These are phyloP conservation scores for Sporisorium exsertum DNA, from an alignment of 1,284 basidiomycete species.

Conservation along the genomic window DNA sequence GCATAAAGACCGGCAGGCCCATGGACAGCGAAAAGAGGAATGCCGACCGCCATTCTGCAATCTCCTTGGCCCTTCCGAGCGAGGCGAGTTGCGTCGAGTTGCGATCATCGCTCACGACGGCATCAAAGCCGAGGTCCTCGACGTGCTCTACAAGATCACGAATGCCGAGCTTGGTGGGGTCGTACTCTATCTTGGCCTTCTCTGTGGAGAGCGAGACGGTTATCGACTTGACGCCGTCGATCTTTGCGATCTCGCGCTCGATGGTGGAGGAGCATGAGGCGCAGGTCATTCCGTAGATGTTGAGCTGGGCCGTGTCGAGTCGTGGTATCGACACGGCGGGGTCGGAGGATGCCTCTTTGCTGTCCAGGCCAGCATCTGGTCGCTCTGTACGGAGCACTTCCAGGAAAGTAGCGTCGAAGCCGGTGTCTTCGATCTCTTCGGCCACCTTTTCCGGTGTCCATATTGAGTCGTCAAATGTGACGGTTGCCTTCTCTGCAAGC, in stretches of 20 bases:
- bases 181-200: constrained; percentile 57
- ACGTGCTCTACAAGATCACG: constrained; percentile 62
- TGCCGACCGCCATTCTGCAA: constrained; percentile 86
- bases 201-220: constrained; percentile 61
- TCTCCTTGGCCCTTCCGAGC: constrained; percentile 89
- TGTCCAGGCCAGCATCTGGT: neutral
- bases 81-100: constrained; percentile 90
- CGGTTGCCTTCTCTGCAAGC: constrained; percentile 88
- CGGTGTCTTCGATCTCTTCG: constrained; percentile 90
- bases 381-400: constrained; percentile 33
- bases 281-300: constrained; percentile 91
- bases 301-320: constrained; percentile 71
- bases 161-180: constrained; percentile 46
- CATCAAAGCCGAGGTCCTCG: constrained; percentile 90
- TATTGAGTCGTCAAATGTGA: constrained; percentile 84
- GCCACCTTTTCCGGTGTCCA: constrained; percentile 80
- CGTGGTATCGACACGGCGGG: neutral
- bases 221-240: constrained; percentile 55
- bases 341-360: constrained; percentile 4
- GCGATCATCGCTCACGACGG: constrained; percentile 81
- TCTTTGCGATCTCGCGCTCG: constrained; percentile 80
- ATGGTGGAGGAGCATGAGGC: constrained; percentile 83
- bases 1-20: constrained; percentile 90
- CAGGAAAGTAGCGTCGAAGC: constrained; percentile 79
- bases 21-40: constrained; percentile 83